A percentile compares a stretch with the other conserved stretches of the same genome.
These are phyloP conservation scores for Penicillium sp. DNA, from an alignment of 2,329 filamentous ascomycete species.

Conservation along the genomic window DNA sequence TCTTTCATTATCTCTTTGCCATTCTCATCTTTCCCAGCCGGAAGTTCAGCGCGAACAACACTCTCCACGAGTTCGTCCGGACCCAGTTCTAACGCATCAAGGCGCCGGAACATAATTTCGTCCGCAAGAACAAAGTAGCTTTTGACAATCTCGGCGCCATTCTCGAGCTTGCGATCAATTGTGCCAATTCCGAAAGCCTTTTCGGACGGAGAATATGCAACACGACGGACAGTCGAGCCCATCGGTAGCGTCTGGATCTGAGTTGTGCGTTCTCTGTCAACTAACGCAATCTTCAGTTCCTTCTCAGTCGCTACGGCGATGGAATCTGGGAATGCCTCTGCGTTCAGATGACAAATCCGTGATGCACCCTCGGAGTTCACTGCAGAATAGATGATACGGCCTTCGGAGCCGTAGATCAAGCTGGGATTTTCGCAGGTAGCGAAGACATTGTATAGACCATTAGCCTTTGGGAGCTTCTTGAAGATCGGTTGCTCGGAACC, in stretches of 20 bases:
- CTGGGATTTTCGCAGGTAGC: conserved; percentile 93
- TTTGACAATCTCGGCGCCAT: conserved; percentile 71
- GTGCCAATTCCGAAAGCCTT: conserved; percentile 85
- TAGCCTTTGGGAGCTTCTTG: conserved; percentile 68
- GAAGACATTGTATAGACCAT: conserved; percentile 75
- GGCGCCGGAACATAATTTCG: conserved; percentile 77
- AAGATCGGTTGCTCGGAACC: conserved; percentile 83
- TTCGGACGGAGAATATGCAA: conserved; percentile 78
- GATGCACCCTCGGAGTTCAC: conserved; percentile 85
- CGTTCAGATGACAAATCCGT: conserved; percentile 78
- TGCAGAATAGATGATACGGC: conserved; percentile 85
- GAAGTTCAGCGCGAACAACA: conserved; percentile 73
- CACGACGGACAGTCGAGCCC: conserved; percentile 77
- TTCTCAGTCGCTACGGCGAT: conserved; percentile 76
- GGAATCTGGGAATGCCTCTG: conserved; percentile 74
- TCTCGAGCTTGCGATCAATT: conserved; percentile 69
- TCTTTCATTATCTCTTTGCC: conserved; percentile 58
- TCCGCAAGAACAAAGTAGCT: conserved; percentile 88
- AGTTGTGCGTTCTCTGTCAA: conserved; percentile 82
- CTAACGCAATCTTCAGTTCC: conserved; percentile 73
- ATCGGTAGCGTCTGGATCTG: conserved; percentile 80
- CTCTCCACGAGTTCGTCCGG: conserved; percentile 77
- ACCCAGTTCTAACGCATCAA: conserved; percentile 68
- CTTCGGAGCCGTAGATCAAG: conserved; percentile 85
- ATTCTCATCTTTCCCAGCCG: conserved; percentile 55